phyloP scores from a whole-genome alignment of 495 filamentous ascomycete genomes.

The Annulohypoxylon nitens region DNA sequence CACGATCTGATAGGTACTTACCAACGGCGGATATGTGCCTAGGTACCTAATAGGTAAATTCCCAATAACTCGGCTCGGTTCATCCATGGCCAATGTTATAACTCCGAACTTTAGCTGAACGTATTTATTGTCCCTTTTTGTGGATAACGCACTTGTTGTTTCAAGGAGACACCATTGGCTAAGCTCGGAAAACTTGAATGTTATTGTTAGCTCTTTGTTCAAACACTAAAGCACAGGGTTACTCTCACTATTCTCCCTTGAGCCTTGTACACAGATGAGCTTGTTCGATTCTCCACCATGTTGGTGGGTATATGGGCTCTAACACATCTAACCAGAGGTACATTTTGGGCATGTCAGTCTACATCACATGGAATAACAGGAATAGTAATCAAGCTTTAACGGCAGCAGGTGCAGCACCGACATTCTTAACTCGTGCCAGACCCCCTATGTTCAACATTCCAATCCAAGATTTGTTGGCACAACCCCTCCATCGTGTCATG shows the following conservation, averaged over 20 bases:
- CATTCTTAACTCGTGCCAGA: background rate
- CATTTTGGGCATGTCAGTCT: background rate
- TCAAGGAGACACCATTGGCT: background rate
- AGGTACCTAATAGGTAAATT: background rate
- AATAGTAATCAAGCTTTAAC: constrained; percentile 8
- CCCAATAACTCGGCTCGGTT: too few species aligned
- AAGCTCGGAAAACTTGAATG: background rate
- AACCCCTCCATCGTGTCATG: constrained; percentile 65
- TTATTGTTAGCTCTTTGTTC: background rate
- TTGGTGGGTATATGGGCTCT: background rate
- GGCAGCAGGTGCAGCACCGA: constrained; percentile 6
- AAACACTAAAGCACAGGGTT: background rate
- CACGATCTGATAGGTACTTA: background rate
- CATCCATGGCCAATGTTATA: background rate
- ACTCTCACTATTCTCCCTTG: background rate
- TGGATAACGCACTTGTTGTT: background rate
- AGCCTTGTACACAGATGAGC: background rate
- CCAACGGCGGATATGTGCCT: too few species aligned
- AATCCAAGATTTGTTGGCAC: constrained; percentile 64
- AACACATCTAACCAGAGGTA: background rate
- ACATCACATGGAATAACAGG: too few species aligned
- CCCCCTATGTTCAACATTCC: constrained; percentile 57
- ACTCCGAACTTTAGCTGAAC: background rate
- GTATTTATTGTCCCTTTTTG: background rate
- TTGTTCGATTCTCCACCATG: background rate